Percentiles rank a stretch among this genome's conserved stretches.
phyloP scores from a whole-genome alignment of 176 grass and related monocot genomes.

The Saccharum spontaneum region DNA sequence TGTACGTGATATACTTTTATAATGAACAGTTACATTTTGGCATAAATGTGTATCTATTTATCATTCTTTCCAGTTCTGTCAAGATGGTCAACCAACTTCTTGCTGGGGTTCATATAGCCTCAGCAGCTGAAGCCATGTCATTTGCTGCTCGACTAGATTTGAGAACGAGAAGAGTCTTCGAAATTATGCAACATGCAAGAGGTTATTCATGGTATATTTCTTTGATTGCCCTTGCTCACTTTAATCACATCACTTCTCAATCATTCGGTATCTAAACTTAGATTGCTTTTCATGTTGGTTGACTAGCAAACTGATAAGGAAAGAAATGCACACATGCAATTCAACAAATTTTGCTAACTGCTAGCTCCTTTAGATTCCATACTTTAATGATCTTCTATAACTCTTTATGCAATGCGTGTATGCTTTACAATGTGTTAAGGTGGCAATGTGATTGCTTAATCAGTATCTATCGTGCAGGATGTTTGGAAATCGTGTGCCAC shows the following conservation, averaged over 20 bases:
- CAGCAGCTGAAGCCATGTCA: slow-evolving; percentile 93
- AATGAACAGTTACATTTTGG: background rate
- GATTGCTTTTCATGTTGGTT: slow-evolving; percentile 10
- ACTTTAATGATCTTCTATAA: slow-evolving; percentile 3
- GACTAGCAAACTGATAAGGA: slow-evolving; percentile 13
- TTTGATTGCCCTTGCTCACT: slow-evolving; percentile 17
- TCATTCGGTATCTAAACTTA: slow-evolving; percentile 5
- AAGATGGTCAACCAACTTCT: slow-evolving; percentile 99
- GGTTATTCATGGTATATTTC: slow-evolving; percentile 86
- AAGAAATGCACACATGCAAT: background rate
- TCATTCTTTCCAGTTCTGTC: slow-evolving; percentile 74
- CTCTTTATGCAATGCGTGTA: slow-evolving; percentile 7
- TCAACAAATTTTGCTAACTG: slow-evolving; percentile 16
- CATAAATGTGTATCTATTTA: slow-evolving; percentile 13
- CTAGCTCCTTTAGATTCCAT: slow-evolving; percentile 8
- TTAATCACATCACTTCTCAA: slow-evolving; percentile 7
- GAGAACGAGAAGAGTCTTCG: slow-evolving; percentile 71
- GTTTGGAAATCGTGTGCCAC: slow-evolving; percentile 99
- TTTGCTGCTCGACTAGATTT: slow-evolving; percentile 82
- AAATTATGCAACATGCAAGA: slow-evolving; percentile 84
- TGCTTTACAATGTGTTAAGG: slow-evolving; percentile 20
- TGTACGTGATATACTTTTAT: slow-evolving; percentile 4
- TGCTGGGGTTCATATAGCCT: slow-evolving; percentile 95
- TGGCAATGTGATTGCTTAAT: background rate
- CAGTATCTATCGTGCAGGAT: slow-evolving; percentile 67